A percentile compares a stretch with the other conserved stretches of the same genome.
These are phyloP conservation scores for Phytophthora tentaculata DNA, from an alignment of 352 stramenopile species.

Conservation along the genomic window DNA sequence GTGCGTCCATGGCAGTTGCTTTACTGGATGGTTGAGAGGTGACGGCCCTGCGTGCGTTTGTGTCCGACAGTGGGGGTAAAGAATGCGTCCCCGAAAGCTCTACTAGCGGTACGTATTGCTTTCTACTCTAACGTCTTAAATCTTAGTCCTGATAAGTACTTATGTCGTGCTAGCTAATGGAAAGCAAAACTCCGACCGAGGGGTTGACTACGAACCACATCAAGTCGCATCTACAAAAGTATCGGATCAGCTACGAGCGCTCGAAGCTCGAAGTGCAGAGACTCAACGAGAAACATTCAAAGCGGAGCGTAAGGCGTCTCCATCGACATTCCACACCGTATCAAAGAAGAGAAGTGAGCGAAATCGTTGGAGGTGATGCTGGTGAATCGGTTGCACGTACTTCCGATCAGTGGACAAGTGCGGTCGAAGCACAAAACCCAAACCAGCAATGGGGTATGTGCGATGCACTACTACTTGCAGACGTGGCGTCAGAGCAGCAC, in stretches of 20 bases:
- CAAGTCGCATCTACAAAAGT: constrained; percentile 39
- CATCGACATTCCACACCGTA: background rate
- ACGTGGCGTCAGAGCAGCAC: constrained; percentile 12
- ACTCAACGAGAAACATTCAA: constrained; percentile 23
- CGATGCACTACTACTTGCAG: no score
- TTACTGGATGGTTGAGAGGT: constrained; percentile 5
- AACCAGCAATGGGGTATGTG: no score
- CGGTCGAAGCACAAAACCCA: constrained; percentile 14
- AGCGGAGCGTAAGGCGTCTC: constrained; percentile 18
- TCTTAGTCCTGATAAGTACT: background rate
- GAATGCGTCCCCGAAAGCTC: constrained; percentile 32
- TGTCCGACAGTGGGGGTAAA: constrained; percentile 27
- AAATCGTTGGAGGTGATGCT: background rate
- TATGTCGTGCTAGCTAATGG: constrained; percentile 24
- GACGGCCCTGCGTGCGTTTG: constrained; percentile 3
- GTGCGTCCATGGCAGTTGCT: constrained; percentile 4
- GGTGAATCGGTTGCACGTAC: no score
- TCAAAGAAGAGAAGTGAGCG: background rate
- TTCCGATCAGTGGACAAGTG: background rate
- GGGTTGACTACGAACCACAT: constrained; percentile 29
- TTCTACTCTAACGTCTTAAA: background rate
- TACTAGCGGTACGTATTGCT: constrained; percentile 22
- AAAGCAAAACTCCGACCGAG: constrained; percentile 13
- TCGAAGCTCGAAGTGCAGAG: constrained; percentile 20
- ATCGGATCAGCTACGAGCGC: constrained; percentile 31